phyloP scores from a whole-genome alignment of 2,329 filamentous ascomycete species.

The Xylaria digitata region DNA sequence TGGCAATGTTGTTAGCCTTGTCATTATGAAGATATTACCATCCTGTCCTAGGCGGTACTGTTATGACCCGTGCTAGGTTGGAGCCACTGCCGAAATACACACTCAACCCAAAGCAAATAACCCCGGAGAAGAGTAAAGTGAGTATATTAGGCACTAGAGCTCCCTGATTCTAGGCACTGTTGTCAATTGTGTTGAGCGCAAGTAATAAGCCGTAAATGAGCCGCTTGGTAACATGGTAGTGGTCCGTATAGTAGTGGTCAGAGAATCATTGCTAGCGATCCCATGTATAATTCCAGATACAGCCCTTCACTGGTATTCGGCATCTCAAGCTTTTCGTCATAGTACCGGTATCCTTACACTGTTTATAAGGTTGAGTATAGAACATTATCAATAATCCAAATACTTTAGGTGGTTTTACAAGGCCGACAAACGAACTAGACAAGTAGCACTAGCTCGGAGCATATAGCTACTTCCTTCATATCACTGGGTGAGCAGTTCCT shows the following conservation, averaged over 20 bases:
- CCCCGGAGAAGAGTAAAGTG: neutral
- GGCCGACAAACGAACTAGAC: slow-evolving; percentile 9
- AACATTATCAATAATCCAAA: slow-evolving; percentile 29
- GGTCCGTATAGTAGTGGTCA: neutral
- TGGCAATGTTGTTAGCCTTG: too few species aligned
- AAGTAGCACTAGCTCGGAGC: slow-evolving; percentile 14
- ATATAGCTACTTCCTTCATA: slow-evolving; percentile 22
- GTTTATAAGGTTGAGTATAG: slow-evolving; percentile 33
- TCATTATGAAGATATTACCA: too few species aligned
- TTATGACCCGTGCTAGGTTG: too few species aligned
- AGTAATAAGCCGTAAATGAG: neutral
- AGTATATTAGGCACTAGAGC: neutral
- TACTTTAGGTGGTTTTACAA: slow-evolving; percentile 17
- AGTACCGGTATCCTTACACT: slow-evolving; percentile 18
- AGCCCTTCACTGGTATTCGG: slow-evolving; percentile 29
- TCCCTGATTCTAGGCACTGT: neutral
- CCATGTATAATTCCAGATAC: slow-evolving; percentile 20
- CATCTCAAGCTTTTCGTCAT: slow-evolving; percentile 30
- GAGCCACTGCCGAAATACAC: too few species aligned
- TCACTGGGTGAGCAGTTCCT: slow-evolving; percentile 33
- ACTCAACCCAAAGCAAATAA: too few species aligned
- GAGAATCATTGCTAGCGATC: slow-evolving; percentile 31
- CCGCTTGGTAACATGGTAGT: neutral
- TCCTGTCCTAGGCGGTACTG: too few species aligned
- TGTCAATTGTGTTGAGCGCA: neutral